phyloP scores from a whole-genome alignment of 192 early-diverging fungal species.

The Chytriomyces sp. region DNA sequence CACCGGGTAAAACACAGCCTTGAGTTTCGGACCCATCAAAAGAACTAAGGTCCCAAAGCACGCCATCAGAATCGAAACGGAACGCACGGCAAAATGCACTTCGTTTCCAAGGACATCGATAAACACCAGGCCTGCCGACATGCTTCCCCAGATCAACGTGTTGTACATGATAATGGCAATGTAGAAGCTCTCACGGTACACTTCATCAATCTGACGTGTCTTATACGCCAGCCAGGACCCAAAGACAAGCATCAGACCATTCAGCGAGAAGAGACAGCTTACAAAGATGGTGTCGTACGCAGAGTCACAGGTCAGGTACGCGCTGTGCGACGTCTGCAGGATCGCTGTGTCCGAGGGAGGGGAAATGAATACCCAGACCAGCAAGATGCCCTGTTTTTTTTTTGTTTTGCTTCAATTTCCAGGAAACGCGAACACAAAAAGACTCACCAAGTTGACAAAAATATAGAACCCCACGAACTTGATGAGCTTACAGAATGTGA shows the following conservation, averaged over 20 bases:
- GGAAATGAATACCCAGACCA: not conserved
- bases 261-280: not conserved
- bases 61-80: not conserved
- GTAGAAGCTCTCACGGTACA: not conserved
- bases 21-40: not conserved
- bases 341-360: not conserved
- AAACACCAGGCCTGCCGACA: not conserved
- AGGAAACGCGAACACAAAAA: not conserved
- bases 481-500: not conserved
- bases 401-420: not conserved
- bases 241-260: not conserved
- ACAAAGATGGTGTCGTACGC: not conserved
- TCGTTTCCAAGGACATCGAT: not conserved
- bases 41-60: not conserved
- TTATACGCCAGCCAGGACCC: not conserved
- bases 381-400: not conserved
- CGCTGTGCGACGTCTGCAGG: not conserved
- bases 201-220: not conserved
- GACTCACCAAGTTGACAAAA: not conserved
- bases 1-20: not conserved
- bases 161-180: constrained; percentile 3
- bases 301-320: not conserved
- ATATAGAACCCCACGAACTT: not conserved
- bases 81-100: not conserved
- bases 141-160: not conserved